phyloP scores from a whole-genome alignment of 306 rosid genomes.

The Cucurbita maxima region DNA sequence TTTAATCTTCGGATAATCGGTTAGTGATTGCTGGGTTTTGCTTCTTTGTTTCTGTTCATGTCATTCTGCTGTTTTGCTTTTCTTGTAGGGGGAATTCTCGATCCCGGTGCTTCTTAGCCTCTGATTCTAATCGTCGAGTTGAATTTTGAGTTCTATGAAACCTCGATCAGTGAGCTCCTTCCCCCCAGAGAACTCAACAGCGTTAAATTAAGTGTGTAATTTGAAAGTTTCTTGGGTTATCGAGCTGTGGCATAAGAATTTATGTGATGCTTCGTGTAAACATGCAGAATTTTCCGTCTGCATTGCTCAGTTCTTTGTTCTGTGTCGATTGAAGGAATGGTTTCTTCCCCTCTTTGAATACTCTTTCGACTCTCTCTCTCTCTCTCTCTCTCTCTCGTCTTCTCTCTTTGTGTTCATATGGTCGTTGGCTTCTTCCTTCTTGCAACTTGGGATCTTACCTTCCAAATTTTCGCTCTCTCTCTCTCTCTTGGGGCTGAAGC shows the following conservation, averaged over 20 bases:
- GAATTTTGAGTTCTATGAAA: neutral
- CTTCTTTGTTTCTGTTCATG: neutral
- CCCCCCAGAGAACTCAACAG: neutral
- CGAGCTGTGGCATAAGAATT: constrained; percentile 13
- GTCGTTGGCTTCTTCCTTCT: neutral
- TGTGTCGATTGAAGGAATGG: neutral
- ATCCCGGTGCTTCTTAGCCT: neutral
- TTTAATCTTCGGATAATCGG: neutral
- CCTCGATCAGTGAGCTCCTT: neutral
- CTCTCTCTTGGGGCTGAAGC: neutral
- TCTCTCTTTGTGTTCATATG: neutral
- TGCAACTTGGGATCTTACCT: neutral
- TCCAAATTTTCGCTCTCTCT: neutral
- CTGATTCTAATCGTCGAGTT: neutral
- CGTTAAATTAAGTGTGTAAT: neutral
- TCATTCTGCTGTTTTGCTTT: neutral
- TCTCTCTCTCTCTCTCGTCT: neutral
- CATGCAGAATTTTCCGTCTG: constrained; percentile 11
- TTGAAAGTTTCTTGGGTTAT: constrained; percentile 3
- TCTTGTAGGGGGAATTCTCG: neutral
- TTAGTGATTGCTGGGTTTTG: neutral
- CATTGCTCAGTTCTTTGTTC: neutral
- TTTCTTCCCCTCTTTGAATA: constrained; percentile 4
- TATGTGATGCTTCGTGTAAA: constrained; percentile 21
- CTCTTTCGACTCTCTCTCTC: neutral